Evolutionary conservation across 1,139 yeast species (phyloP).

Genomic region (Geotrichum australiense): DNA sequence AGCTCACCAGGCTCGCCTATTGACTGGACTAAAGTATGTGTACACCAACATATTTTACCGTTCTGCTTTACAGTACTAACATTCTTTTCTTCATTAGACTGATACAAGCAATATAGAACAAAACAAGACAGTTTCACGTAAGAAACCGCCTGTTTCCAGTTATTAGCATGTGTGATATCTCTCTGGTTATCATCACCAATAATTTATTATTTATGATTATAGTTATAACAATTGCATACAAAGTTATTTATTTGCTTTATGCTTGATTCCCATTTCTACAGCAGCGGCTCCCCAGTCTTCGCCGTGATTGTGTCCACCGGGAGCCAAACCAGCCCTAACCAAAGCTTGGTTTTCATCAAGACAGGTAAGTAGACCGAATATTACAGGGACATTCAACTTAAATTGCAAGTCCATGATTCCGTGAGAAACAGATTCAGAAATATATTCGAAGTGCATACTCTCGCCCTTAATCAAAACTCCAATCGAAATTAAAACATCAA

Average conservation of each 20-base stretch:
- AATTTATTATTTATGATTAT: not conserved
- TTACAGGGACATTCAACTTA: conserved; percentile 65
- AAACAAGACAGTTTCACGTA: conserved; percentile 2
- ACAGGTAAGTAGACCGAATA: conserved; percentile 90
- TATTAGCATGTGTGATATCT: conserved; percentile 5
- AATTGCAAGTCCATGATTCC: conserved; percentile 81
- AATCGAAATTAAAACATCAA: conserved; percentile 87
- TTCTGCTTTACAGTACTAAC: not conserved
- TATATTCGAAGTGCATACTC: conserved; percentile 97
- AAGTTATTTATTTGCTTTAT: conserved; percentile 11
- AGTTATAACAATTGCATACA: not conserved
- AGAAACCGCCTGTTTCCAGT: conserved; percentile 12
- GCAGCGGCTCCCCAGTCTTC: conserved; percentile 99
- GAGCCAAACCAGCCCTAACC: conserved; percentile 83
- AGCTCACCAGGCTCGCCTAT: conserved; percentile 15
- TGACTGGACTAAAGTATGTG: conserved; percentile 14
- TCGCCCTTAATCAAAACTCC: conserved; percentile 94
- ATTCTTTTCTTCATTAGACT: conserved; percentile 2
- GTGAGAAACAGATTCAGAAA: conserved; percentile 82
- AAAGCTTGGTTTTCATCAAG: conserved; percentile 91
- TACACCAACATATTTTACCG: too few relatives aligned
- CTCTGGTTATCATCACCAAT: conserved; percentile 4
- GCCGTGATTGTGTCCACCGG: conserved; percentile 85
- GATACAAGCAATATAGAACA: conserved; percentile 4
- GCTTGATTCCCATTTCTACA: conserved; percentile 67